Evolutionary conservation across 2,329 filamentous ascomycete genomes (phyloP).

Genomic region (Penicillium griseofulvum): DNA sequence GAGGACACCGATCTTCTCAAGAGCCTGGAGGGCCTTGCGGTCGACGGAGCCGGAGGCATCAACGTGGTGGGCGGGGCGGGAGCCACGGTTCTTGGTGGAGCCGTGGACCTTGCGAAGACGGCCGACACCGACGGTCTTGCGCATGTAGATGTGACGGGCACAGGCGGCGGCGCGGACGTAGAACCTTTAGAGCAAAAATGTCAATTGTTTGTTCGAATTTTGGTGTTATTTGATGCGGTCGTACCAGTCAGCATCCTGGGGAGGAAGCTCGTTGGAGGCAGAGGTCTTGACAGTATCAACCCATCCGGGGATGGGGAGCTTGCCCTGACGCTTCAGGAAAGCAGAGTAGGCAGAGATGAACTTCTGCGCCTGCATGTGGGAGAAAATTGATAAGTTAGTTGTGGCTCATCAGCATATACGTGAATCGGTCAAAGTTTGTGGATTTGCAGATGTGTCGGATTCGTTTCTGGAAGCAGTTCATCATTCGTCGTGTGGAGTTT

Average conservation of each 20-base stretch:
- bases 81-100: conserved; percentile 94
- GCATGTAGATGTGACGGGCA: conserved; percentile 97
- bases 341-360: conserved; percentile 67
- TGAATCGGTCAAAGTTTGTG: conserved; percentile 14
- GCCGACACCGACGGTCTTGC: conserved; percentile 98
- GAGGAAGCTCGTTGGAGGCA: conserved; percentile 92
- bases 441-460: conserved; percentile 20
- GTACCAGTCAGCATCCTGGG: conserved; percentile 98
- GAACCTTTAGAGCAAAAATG: conserved; percentile 49
- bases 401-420: conserved; percentile 4
- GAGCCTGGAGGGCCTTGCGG: conserved; percentile 94
- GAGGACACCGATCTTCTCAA: conserved; percentile 98
- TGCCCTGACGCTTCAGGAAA: conserved; percentile 70
- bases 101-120: conserved; percentile 96
- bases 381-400: conserved; percentile 22
- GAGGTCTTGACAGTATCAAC: conserved; percentile 99
- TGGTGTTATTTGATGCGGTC: conserved; percentile 39
- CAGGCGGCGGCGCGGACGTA: conserved; percentile 87
- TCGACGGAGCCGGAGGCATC: conserved; percentile 93
- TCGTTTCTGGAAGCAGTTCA: conserved; percentile 19
- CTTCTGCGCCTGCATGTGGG: conserved; percentile 57
- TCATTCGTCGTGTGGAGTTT: conserved; percentile 12
- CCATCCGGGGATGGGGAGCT: conserved; percentile 68
- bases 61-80: conserved; percentile 88
- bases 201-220: conserved; percentile 10